Percentiles rank a stretch among this genome's conserved stretches.
These are phyloP conservation scores for Fusarium nematophilum DNA, from an alignment of 2,329 filamentous ascomycete species.

Conservation along the genomic window DNA sequence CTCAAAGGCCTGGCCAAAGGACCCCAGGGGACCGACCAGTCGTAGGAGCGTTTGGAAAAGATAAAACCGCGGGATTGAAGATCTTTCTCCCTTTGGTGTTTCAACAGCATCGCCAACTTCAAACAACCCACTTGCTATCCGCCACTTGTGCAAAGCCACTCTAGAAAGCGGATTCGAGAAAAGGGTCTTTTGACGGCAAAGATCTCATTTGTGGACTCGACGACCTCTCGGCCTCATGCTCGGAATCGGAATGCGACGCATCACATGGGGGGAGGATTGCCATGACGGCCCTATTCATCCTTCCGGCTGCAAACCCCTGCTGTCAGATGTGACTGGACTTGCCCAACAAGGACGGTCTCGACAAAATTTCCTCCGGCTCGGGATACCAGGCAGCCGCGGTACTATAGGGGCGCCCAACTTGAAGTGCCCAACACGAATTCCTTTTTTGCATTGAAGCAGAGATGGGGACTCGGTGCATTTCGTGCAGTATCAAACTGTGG, in stretches of 20 bases:
- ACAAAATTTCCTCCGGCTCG: not conserved
- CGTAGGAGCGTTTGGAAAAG: not conserved
- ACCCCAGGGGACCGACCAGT: not conserved
- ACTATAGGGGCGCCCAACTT: not conserved
- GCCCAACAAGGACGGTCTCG: constrained; percentile 1
- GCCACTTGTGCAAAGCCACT: not conserved
- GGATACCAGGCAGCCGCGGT: too few species aligned
- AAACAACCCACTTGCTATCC: not conserved
- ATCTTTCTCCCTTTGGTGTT: constrained; percentile 21
- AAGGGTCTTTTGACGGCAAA: too few species aligned
- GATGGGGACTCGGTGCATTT: too few species aligned
- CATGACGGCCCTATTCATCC: constrained; percentile 6
- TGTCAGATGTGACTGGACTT: not conserved
- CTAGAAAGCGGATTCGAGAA: constrained; percentile 2
- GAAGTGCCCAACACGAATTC: not conserved
- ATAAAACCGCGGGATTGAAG: constrained; percentile 10
- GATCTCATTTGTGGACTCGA: constrained; percentile 13
- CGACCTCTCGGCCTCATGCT: constrained; percentile 7
- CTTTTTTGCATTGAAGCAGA: constrained; percentile 5
- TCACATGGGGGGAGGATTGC: constrained; percentile 11
- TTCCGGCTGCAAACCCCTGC: not conserved
- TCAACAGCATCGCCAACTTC: not conserved
- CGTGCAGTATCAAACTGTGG: not conserved
- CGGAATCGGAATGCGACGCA: constrained; percentile 17
- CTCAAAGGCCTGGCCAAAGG: not conserved